Percentiles rank a stretch among this genome's conserved stretches.
These are phyloP conservation scores for Penicillium pulvis DNA, from an alignment of 495 filamentous ascomycete genomes.

Conservation along the genomic window DNA sequence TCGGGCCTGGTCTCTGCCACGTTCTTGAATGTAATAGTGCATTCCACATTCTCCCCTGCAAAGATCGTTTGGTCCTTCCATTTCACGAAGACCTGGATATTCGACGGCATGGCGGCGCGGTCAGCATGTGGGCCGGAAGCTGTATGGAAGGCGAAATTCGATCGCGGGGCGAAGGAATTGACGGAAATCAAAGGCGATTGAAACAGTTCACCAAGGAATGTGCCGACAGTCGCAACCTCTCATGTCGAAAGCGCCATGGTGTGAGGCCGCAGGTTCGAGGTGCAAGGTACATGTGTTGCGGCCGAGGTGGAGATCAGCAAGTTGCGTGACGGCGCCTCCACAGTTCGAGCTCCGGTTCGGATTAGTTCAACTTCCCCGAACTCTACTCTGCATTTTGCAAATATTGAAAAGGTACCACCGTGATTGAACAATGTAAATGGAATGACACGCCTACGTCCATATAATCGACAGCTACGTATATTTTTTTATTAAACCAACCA, in stretches of 20 bases:
- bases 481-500: neutral
- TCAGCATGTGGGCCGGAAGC: conserved; percentile 39
- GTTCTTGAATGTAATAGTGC: conserved; percentile 95
- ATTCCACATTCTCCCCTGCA: conserved; percentile 91
- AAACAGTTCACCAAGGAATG: conserved; percentile 8
- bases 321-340: conserved; percentile 18
- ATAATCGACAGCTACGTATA: neutral
- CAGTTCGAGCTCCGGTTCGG: conserved; percentile 11
- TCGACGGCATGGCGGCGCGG: conserved; percentile 50
- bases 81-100: conserved; percentile 92
- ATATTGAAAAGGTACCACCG: neutral
- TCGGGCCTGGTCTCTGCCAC: conserved; percentile 53
- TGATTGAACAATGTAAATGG: neutral
- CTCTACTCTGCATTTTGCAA: neutral
- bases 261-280: conserved; percentile 8
- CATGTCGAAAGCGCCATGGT: conserved; percentile 29
- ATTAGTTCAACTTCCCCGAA: conserved; percentile 2
- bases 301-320: conserved; percentile 20
- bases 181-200: conserved; percentile 10
- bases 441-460: neutral
- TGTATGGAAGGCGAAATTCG: neutral
- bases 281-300: conserved; percentile 12
- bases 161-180: conserved; percentile 16
- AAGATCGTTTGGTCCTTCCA: conserved; percentile 92
- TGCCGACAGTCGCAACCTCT: conserved; percentile 33